These are phyloP conservation scores for Rhodomyrtus psidioides DNA, from an alignment of 441 rosid genomes.

Conservation along the genomic window DNA sequence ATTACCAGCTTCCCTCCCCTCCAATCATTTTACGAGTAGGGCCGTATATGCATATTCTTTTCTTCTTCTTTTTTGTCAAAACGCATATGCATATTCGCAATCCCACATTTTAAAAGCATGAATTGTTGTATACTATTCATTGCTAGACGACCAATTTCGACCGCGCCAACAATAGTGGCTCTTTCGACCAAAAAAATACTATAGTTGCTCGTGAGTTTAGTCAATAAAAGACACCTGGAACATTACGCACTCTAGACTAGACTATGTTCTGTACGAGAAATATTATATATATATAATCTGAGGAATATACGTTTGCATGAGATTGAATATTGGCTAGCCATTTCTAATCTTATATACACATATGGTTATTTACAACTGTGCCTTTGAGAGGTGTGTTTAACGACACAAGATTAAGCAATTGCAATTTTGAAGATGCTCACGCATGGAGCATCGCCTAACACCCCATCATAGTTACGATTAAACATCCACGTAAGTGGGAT, in stretches of 20 bases:
- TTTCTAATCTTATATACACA: too few species aligned
- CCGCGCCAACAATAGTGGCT: neutral
- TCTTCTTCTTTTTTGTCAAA: too few species aligned
- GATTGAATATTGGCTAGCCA: too few species aligned
- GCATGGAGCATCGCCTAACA: neutral
- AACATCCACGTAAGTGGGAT: neutral
- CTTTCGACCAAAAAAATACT: too few species aligned
- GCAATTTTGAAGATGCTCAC: neutral
- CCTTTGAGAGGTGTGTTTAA: neutral
- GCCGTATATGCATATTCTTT: too few species aligned
- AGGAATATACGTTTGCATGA: too few species aligned
- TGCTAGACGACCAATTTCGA: neutral
- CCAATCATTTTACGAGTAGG: too few species aligned
- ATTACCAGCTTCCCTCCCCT: too few species aligned
- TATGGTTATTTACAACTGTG: neutral
- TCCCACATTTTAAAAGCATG: neutral
- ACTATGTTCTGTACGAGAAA: neutral
- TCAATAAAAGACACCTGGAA: neutral
- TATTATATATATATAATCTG: neutral
- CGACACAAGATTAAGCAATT: neutral
- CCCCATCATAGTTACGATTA: neutral
- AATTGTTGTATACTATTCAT: neutral
- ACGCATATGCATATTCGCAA: too few species aligned
- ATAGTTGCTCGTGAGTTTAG: neutral
- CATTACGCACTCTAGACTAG: neutral